These are phyloP conservation scores for Pythium angustatum DNA, from an alignment of 352 stramenopile genomes.

Conservation along the genomic window DNA sequence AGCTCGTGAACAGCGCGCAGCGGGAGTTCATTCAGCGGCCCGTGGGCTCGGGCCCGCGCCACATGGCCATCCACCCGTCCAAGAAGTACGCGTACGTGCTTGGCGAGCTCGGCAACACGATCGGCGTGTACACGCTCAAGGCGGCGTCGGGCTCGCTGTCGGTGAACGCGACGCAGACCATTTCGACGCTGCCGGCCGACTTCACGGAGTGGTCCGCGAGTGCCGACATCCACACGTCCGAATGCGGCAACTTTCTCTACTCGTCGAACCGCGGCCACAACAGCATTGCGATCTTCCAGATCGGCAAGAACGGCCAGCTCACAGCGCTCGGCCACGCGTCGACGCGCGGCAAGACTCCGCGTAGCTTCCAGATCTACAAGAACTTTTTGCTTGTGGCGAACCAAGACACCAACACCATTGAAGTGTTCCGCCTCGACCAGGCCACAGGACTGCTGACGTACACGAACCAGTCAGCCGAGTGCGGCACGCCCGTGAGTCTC, in stretches of 20 bases:
- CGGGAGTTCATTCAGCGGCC: conserved; percentile 23
- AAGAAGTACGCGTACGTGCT: conserved; percentile 59
- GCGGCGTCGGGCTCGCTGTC: conserved; percentile 30
- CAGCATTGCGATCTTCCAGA: conserved; percentile 59
- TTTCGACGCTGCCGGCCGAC: conserved; percentile 52
- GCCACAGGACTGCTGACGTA: conserved; percentile 44
- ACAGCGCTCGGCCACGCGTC: conserved; percentile 40
- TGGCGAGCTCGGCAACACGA: conserved; percentile 60
- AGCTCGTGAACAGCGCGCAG: conserved; percentile 27
- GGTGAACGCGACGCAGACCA: conserved; percentile 36
- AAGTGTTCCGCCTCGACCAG: conserved; percentile 52
- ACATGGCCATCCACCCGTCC: conserved; percentile 58
- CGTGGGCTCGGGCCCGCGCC: conserved; percentile 53
- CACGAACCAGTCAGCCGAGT: conserved; percentile 42
- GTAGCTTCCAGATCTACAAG: conserved; percentile 48
- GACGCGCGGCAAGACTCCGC: conserved; percentile 44
- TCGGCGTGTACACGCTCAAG: conserved; percentile 54
- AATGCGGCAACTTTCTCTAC: conserved; percentile 60
- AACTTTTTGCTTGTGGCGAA: conserved; percentile 61
- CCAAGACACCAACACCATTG: conserved; percentile 60
- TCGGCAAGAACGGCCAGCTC: conserved; percentile 40
- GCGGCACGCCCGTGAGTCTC: conserved; percentile 46
- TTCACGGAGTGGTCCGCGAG: conserved; percentile 34
- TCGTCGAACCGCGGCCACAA: conserved; percentile 67
- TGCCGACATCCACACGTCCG: conserved; percentile 59